Evolutionary conservation across 2,329 filamentous ascomycete species (phyloP), one percentile per base, ranked within the genome.

Genomic region (Pseudodiploospora longispora): DNA sequence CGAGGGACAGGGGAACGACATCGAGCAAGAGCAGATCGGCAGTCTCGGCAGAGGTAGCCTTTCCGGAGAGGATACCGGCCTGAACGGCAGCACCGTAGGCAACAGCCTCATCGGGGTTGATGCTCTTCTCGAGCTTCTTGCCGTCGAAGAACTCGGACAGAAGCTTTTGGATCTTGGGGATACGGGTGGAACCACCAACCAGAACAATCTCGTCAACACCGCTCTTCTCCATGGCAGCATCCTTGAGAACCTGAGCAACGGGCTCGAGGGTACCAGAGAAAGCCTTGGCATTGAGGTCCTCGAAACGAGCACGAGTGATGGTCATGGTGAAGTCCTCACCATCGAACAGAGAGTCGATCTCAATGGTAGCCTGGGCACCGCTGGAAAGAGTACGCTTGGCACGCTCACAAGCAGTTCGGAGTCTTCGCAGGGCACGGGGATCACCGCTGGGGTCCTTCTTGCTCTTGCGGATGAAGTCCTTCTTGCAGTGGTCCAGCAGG

Each of bases 41-140:
- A 50, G 91, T 96, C 64, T 97, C 93, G 58, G 88, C 88, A 40
- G 89, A 95, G 55, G 87, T 93, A 59, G 93, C 93, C 83, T 96
- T 95, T 68, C 93, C 93, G 48, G 91, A 96, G 55, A 98, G 84
- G 68, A 98, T 96, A 82, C 90, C 93, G 57, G 93, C 93, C 77
- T 98, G 93, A 51, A 98, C 91, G 59, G 93, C 93, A 55, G 93
- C 93, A 83, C 93, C 93, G 74, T 96, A 96, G 60, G 93, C 93
- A 63, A 98, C 93, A 59, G 93, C 93, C 80, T 98, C 93, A 66
- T 98, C 93, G 61, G 93, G 93, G 82, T 98, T 98, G 78, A 97
- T 97, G 78, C 87, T 93, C 80, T 96, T 97, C 82, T 97, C 91
- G 57, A 96, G 87, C 85, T 98, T 96, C 88, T 98, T 98, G 73